Base-by-base conservation (phyloP, 805 yeast genomes). In the Blastobotrys parvus region DNA sequence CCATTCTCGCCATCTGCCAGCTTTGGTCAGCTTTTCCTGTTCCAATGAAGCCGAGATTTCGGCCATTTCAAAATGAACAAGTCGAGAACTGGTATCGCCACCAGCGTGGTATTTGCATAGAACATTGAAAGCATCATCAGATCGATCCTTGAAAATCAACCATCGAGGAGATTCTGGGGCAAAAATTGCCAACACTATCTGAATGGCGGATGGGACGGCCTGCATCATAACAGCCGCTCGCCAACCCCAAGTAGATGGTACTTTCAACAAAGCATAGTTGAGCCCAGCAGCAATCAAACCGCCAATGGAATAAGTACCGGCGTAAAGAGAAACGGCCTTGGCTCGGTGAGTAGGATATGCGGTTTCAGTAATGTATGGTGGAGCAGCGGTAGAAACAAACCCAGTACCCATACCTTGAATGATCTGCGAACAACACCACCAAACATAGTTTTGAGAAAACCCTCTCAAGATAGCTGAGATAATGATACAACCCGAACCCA, bases 141-240 rank as follows among this genome's bases (percentile, higher is more conserved):
- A 47, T 62, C 71, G 47, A 57, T 82, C 82, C 51, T 80, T 78
- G 53, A 77, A 77, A 3, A 89, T 86, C 56, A 75, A 78, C 64
- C 72, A 89, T 46, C 97, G 70, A 0, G 96, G 95, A 31, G 90
- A 78, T 62, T 89, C 97, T 0, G 97, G 97, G 15, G 87, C 64
- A 36, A 77, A 74, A 35, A 75, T 54, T 31, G 67, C 58, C 19
- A 69, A 64, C 13, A 36, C 62, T 25, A 44, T 78, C 75, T 82
- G 66, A 42, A 80, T 56, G 35, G 82, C 62, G 38, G 85, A 45
- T 56, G 80, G 79, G 31, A 80, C 49, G 45, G 77, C 67, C 65
- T 83, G 94, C 53, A 81, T 62, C 2, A 84, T 77, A 46, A 82
- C 72, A 8, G 92, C 89, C 58, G 82, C 69, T 67, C 92, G 76